These are phyloP conservation scores for Chrysoporthe deuterocubensis DNA, from an alignment of 2,329 filamentous ascomycete genomes.

Conservation along the genomic window DNA sequence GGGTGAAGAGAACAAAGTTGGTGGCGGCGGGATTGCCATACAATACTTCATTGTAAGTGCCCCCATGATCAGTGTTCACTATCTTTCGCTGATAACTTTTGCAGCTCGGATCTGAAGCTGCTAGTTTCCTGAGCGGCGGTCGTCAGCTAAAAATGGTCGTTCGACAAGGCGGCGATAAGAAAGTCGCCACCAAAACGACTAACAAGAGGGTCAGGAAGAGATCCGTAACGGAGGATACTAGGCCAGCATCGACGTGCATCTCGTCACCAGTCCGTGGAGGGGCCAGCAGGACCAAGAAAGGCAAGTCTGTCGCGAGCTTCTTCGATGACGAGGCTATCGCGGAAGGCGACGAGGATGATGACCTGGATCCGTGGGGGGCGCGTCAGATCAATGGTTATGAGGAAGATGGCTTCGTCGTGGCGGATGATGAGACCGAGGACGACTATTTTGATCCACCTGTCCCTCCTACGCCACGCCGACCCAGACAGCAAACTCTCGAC, in stretches of 20 bases:
- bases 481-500: constrained; percentile 42
- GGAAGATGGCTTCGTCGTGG: constrained; percentile 45
- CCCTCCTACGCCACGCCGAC: constrained; percentile 37
- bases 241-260: constrained; percentile 49
- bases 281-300: constrained; percentile 39
- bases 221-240: constrained; percentile 27
- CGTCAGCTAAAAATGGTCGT: constrained; percentile 49
- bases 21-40: constrained; percentile 63
- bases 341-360: constrained; percentile 43
- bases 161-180: constrained; percentile 41
- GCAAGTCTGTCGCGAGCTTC: constrained; percentile 35
- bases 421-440: constrained; percentile 44
- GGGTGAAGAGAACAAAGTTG: constrained; percentile 65
- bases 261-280: constrained; percentile 55
- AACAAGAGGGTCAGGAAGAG: constrained; percentile 41
- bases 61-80: constrained; percentile 27
- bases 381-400: constrained; percentile 50
- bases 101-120: constrained; percentile 22
- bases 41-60: constrained; percentile 70
- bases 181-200: constrained; percentile 36
- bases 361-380: constrained; percentile 40
- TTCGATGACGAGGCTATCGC: constrained; percentile 34
- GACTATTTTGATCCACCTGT: constrained; percentile 52
- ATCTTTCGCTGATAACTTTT: neutral
- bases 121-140: constrained; percentile 47